phyloP scores from a whole-genome alignment of 2,329 filamentous ascomycete genomes.

The Fusarium devonianum region DNA sequence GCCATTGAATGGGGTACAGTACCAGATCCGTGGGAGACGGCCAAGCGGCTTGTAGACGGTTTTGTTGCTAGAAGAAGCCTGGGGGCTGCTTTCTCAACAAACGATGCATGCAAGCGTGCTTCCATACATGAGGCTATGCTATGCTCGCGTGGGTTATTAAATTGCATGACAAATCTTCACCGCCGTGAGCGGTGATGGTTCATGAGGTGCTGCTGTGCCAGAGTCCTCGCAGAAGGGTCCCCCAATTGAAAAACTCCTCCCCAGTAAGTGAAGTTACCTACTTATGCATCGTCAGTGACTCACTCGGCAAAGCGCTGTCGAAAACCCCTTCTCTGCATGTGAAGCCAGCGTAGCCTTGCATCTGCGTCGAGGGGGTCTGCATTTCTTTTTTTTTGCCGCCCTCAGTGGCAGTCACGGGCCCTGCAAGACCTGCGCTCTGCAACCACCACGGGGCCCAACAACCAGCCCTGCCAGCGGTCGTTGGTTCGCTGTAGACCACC shows the following conservation, averaged over 20 bases:
- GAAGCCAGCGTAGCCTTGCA: constrained; percentile 3
- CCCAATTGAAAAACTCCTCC: neutral
- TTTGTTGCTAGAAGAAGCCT: too few species aligned
- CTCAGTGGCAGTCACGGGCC: constrained; percentile 23
- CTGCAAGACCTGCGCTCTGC: constrained; percentile 24
- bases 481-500: too few species aligned
- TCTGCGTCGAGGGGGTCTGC: neutral
- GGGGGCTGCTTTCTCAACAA: too few species aligned
- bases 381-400: constrained; percentile 5
- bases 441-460: constrained; percentile 15
- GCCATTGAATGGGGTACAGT: neutral
- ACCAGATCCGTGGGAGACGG: neutral
- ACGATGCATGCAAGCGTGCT: too few species aligned
- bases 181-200: too few species aligned
- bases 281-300: neutral
- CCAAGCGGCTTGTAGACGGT: neutral
- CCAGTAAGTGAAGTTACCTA: too few species aligned
- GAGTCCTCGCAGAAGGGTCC: neutral
- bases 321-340: constrained; percentile 1
- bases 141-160: too few species aligned
- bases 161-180: too few species aligned
- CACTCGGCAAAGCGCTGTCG: neutral
- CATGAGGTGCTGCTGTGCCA: neutral
- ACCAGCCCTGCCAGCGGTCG: constrained; percentile 7
- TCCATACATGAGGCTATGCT: too few species aligned